These are phyloP conservation scores for Cladorrhinum sp. DNA, from an alignment of 2,329 filamentous ascomycete species.

Conservation along the genomic window DNA sequence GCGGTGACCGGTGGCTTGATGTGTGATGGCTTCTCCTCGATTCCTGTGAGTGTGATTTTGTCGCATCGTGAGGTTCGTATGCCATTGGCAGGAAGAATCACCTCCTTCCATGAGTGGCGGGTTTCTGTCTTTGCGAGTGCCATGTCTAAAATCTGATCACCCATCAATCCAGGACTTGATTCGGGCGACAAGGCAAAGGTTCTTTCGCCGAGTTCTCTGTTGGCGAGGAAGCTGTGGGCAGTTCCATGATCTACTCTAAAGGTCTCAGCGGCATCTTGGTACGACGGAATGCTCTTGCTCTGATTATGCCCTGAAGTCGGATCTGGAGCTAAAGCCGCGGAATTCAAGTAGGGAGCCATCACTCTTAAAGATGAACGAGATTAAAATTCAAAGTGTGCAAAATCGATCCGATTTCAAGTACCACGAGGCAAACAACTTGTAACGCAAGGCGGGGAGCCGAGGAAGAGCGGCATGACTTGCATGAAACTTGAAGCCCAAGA, in stretches of 20 bases:
- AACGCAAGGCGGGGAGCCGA: no score
- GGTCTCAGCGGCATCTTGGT: slow-evolving; percentile 10
- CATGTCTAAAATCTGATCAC: neutral
- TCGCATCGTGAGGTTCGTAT: no score
- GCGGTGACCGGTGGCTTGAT: neutral
- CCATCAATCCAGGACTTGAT: neutral
- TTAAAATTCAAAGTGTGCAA: no score
- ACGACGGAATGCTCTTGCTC: neutral
- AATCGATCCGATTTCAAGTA: no score
- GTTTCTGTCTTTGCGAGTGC: neutral
- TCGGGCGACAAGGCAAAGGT: neutral
- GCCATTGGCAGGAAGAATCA: no score
- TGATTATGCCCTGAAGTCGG: neutral
- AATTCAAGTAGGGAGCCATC: no score
- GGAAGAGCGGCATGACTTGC: no score
- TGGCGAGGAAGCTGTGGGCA: slow-evolving; percentile 13
- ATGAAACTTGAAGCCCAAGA: no score
- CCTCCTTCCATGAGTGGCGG: neutral
- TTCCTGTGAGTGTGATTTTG: no score
- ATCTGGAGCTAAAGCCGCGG: no score
- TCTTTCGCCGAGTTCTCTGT: neutral
- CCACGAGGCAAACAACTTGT: no score
- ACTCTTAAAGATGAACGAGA: no score
- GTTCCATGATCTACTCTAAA: slow-evolving; percentile 15
- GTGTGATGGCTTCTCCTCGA: neutral